phyloP scores from a whole-genome alignment of 306 rosid genomes.

The Heteromeles arbutifolia region DNA sequence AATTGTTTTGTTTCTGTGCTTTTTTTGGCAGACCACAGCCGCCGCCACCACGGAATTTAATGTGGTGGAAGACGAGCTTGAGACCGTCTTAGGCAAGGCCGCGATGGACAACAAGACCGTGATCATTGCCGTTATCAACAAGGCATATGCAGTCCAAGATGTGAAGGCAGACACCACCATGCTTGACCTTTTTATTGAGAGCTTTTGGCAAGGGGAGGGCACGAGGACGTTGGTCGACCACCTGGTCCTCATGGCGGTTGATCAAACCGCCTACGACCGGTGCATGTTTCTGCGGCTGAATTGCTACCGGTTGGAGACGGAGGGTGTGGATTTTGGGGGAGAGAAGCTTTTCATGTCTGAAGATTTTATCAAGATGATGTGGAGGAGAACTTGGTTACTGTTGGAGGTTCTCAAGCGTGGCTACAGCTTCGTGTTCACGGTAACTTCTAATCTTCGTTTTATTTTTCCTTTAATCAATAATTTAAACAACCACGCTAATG shows the following conservation, averaged over 20 bases:
- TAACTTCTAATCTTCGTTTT: constrained; percentile 2
- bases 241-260: constrained; percentile 57
- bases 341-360: constrained; percentile 67
- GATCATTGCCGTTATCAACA: constrained; percentile 51
- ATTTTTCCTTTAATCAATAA: no score
- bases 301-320: constrained; percentile 49
- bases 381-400: constrained; percentile 56
- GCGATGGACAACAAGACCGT: constrained; percentile 57
- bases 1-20: neutral
- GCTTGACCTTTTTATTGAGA: constrained; percentile 63
- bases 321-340: constrained; percentile 47
- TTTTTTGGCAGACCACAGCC: neutral
- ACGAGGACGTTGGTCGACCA: constrained; percentile 40
- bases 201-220: constrained; percentile 72
- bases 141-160: constrained; percentile 61
- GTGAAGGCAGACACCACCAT: constrained; percentile 33
- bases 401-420: constrained; percentile 69
- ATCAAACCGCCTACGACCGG: constrained; percentile 57
- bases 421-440: constrained; percentile 65
- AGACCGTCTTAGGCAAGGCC: constrained; percentile 37
- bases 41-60: neutral
- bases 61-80: constrained; percentile 35
- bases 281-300: constrained; percentile 44
- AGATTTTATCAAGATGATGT: constrained; percentile 77
- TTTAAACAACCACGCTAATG: neutral